phyloP scores from a whole-genome alignment of 2,329 filamentous ascomycete species.

The Xylariomycetidae sp. region DNA sequence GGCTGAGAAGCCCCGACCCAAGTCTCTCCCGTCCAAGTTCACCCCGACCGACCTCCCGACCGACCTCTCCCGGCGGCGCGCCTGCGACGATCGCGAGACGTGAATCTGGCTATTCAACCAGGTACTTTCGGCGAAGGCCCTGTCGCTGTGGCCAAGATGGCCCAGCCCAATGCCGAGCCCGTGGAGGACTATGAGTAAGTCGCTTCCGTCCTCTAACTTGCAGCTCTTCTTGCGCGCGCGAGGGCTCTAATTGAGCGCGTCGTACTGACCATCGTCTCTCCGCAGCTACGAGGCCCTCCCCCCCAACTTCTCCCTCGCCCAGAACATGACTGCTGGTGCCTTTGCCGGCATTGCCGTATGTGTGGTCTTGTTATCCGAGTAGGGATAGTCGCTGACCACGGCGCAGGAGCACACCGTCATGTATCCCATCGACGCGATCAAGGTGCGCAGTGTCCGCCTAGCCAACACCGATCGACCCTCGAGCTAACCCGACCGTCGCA shows the following conservation, averaged over 20 bases:
- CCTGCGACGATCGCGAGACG: constrained; percentile 23
- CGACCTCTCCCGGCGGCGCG: constrained; percentile 9
- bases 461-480: neutral
- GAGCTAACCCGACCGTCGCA: constrained; percentile 33
- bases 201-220: neutral
- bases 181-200: constrained; percentile 63
- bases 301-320: constrained; percentile 85
- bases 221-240: neutral
- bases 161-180: constrained; percentile 59
- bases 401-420: constrained; percentile 91
- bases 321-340: constrained; percentile 94
- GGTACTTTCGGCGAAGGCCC: constrained; percentile 57
- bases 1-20: neutral
- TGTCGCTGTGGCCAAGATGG: constrained; percentile 63
- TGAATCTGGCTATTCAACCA: constrained; percentile 59
- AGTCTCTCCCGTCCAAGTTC: neutral
- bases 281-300: constrained; percentile 83
- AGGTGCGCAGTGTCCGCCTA: constrained; percentile 52
- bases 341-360: constrained; percentile 90
- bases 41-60: neutral
- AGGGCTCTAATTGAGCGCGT: too few relatives aligned
- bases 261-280: constrained; percentile 4
- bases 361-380: too few relatives aligned
- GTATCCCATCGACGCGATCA: constrained; percentile 97
- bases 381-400: neutral